A percentile compares a stretch with the other conserved stretches of the same genome.
These are phyloP conservation scores for Saturnispora ahearnii DNA, from an alignment of 805 yeast genomes.

Conservation along the genomic window DNA sequence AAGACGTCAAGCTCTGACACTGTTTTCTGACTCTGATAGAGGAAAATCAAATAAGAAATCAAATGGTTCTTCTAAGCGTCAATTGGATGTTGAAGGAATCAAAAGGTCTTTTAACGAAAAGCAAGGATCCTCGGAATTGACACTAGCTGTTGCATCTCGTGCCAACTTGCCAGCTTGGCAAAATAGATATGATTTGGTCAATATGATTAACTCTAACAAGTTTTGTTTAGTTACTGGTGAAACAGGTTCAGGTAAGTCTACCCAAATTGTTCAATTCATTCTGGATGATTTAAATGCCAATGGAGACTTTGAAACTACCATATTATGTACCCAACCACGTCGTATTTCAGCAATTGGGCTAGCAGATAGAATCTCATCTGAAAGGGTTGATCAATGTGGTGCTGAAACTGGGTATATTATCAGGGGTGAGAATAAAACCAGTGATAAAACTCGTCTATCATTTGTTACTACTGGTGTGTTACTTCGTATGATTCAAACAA, in stretches of 20 bases:
- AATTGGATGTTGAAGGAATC: slow-evolving; percentile 27
- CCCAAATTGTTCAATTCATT: slow-evolving; percentile 87
- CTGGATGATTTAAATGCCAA: slow-evolving; percentile 52
- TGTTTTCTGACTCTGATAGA: background rate
- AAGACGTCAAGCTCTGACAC: slow-evolving; percentile 1
- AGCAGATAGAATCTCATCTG: slow-evolving; percentile 87
- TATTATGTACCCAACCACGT: slow-evolving; percentile 91
- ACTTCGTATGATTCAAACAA: slow-evolving; percentile 68
- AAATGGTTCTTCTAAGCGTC: slow-evolving; percentile 17
- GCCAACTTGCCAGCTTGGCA: slow-evolving; percentile 76
- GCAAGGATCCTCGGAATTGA: slow-evolving; percentile 15
- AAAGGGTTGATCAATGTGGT: slow-evolving; percentile 57
- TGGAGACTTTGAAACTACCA: slow-evolving; percentile 45
- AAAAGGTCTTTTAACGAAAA: slow-evolving; percentile 27
- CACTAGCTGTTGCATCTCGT: slow-evolving; percentile 35
- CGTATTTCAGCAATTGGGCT: slow-evolving; percentile 92
- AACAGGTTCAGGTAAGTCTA: slow-evolving; percentile 95
- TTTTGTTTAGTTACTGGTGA: slow-evolving; percentile 87
- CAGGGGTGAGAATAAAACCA: slow-evolving; percentile 76
- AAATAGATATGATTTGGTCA: slow-evolving; percentile 46
- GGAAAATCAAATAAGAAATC: slow-evolving; percentile 1
- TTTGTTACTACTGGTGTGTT: slow-evolving; percentile 92
- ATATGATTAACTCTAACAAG: slow-evolving; percentile 46
- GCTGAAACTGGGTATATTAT: slow-evolving; percentile 82
- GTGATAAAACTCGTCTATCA: slow-evolving; percentile 56